These are phyloP conservation scores for Rhodosporidiobolus odoratus DNA, from an alignment of 768 basidiomycete genomes.

Conservation along the genomic window DNA sequence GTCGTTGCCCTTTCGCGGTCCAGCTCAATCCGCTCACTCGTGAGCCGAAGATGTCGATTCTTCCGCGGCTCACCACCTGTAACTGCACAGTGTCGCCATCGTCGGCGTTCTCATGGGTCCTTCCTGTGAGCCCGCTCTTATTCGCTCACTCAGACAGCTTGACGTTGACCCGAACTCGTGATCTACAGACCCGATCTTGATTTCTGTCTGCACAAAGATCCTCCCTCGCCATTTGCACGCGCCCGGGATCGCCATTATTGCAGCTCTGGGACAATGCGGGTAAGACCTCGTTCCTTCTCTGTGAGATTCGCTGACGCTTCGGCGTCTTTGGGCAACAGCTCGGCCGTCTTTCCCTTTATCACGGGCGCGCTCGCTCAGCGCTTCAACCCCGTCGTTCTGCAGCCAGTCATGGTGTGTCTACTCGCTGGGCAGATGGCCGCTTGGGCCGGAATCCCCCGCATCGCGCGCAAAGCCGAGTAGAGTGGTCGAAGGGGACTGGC, in stretches of 20 bases:
- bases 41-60: too few species aligned
- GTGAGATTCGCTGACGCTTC: background rate
- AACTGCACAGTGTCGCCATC: constrained; percentile 1
- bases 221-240: constrained; percentile 21
- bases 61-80: too few species aligned
- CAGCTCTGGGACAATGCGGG: constrained; percentile 2
- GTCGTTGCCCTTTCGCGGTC: background rate
- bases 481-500: too few species aligned
- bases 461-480: constrained; percentile 19
- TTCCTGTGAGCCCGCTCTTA: background rate
- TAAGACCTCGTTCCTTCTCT: background rate
- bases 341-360: constrained; percentile 29
- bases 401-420: constrained; percentile 25
- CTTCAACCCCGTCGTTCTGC: constrained; percentile 18
- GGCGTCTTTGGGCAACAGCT: background rate
- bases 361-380: constrained; percentile 25
- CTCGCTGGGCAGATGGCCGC: background rate
- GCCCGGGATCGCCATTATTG: constrained; percentile 5
- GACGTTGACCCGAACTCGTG: background rate
- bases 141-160: background rate
- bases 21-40: too few species aligned
- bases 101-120: constrained; percentile 17
- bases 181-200: background rate
- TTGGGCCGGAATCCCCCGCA: background rate
- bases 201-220: background rate